Evolutionary conservation across 805 yeast species (phyloP).

Genomic region (Starmerella kuoi): DNA sequence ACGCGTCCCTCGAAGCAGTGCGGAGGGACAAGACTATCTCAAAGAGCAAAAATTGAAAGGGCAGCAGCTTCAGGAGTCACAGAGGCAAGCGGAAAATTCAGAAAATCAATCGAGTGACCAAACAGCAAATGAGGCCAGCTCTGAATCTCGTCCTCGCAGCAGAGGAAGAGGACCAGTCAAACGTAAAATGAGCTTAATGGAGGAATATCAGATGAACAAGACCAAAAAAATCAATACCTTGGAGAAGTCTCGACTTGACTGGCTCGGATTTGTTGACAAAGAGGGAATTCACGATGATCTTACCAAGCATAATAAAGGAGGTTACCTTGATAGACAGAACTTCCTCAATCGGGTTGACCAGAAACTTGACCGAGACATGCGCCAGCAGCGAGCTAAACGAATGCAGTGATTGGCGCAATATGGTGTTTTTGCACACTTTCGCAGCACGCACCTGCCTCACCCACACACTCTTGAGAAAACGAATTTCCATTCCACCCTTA

Average conservation of each 20-base stretch:
- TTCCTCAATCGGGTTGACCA: slow-evolving; percentile 66
- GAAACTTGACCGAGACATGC: slow-evolving; percentile 38
- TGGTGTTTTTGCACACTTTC: too few relatives aligned
- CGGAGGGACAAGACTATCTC: slow-evolving; percentile 76
- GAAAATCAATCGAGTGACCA: background rate
- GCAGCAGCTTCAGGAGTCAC: background rate
- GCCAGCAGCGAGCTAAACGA: slow-evolving; percentile 18
- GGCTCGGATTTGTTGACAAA: slow-evolving; percentile 88
- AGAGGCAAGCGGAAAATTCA: background rate
- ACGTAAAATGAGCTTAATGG: slow-evolving; percentile 64
- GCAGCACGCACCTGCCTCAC: too few relatives aligned
- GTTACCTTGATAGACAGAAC: slow-evolving; percentile 83
- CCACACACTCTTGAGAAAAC: too few relatives aligned
- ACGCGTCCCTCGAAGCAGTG: slow-evolving; percentile 61
- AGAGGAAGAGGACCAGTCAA: slow-evolving; percentile 32
- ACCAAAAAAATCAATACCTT: slow-evolving; percentile 77
- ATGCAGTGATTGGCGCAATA: too few relatives aligned
- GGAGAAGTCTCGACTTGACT: slow-evolving; percentile 85
- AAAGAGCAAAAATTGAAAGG: slow-evolving; percentile 27
- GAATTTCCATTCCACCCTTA: too few relatives aligned
- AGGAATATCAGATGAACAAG: slow-evolving; percentile 55
- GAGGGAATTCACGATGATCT: slow-evolving; percentile 77
- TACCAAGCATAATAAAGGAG: slow-evolving; percentile 68
- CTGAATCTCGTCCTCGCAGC: background rate
- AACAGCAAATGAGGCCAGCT: background rate